Base-by-base conservation (phyloP, 1,284 basidiomycete genomes). In the Trichosporon ovoides region DNA sequence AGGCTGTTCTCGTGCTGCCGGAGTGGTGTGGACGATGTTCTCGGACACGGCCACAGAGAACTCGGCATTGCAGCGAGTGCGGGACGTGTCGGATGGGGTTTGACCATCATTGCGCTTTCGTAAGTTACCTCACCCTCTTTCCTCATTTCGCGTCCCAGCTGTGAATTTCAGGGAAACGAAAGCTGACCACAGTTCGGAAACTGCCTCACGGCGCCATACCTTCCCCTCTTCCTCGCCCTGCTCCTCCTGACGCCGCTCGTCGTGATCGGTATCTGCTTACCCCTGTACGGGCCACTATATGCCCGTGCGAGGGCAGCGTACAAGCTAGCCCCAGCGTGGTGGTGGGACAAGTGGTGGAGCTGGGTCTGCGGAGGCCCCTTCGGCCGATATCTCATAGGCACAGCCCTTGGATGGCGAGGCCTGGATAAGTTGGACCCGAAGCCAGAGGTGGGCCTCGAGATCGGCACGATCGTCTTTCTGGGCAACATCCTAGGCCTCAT, bases 131-230 rank as follows among this genome's bases (percentile, higher is more conserved):
- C 14, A 20, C 6, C 33, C 50, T 51, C n/a, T n/a, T n/a, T n/a
- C n/a, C n/a, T n/a, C n/a, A n/a, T n/a, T n/a, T n/a, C n/a, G n/a
- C n/a, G n/a, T n/a, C n/a, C n/a, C n/a, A n/a, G n/a, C n/a, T n/a
- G n/a, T n/a, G n/a, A n/a, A n/a, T n/a, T n/a, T n/a, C n/a, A n/a
- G n/a, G n/a, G n/a, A n/a, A n/a, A 20, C 55, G 50, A n/a, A n/a
- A n/a, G n/a, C n/a, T n/a, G n/a, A n/a, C n/a, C n/a, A 1, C 60
- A 75, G 71, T 72, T 76, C 54, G 73, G 72, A 9, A 76, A 76
- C 58, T 76, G 74, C 61, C 60, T 76, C 20, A 72, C 72, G 12
- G 66, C 69, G 3, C 67, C 73, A 2, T 58, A 73, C 55, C 62
- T 76, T 37, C 70, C 66, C 1, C 50, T 59, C 9, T 76, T 74